Percentiles rank a stretch among this genome's conserved stretches.
Conservation (phyloP, 179 eudicot species). For the Nepenthes alata region DNA sequence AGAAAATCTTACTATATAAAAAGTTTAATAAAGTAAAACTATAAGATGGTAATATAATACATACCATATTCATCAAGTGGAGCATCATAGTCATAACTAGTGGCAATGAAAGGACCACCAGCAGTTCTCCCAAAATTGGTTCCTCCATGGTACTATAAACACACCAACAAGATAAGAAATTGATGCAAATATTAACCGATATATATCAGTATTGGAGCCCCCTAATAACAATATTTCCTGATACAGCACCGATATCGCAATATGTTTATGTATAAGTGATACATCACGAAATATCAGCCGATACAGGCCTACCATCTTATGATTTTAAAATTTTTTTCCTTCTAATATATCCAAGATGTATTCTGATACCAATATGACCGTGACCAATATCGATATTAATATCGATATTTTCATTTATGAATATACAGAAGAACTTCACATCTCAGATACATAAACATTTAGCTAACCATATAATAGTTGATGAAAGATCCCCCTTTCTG, state of each 20-base stretch:
- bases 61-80: conserved; percentile 94
- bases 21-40: neutral
- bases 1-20: neutral
- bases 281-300: too few relatives aligned
- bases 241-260: too few relatives aligned
- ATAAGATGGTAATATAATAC: neutral
- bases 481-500: conserved; percentile 89
- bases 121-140: conserved; percentile 94
- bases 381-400: too few relatives aligned
- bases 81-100: conserved; percentile 96
- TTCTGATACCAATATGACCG: too few relatives aligned
- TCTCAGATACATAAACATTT: neutral
- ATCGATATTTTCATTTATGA: too few relatives aligned
- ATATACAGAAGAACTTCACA: too few relatives aligned
- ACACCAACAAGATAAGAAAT: neutral
- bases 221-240: too few relatives aligned
- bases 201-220: neutral
- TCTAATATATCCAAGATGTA: too few relatives aligned
- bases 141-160: conserved; percentile 85
- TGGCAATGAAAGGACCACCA: conserved; percentile 97
- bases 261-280: too few relatives aligned
- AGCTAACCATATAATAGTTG: conserved; percentile 81
- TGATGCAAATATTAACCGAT: neutral
- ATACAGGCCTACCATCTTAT: too few relatives aligned
- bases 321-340: too few relatives aligned